These are phyloP conservation scores for Corchorus olitorius DNA, from an alignment of 345 rosid species.

Conservation along the genomic window DNA sequence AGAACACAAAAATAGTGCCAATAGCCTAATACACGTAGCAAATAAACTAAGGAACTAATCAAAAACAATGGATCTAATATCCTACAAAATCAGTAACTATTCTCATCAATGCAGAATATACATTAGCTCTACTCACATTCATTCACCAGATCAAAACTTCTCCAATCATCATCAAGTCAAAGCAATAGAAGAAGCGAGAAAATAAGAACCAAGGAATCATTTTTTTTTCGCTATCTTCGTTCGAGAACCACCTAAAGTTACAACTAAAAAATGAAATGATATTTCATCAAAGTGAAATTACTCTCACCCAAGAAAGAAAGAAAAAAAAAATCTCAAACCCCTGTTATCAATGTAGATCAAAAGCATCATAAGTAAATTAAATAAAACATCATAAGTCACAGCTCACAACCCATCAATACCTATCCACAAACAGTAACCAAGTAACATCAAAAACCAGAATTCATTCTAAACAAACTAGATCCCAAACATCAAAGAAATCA, in stretches of 20 bases:
- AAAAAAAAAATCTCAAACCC: not conserved
- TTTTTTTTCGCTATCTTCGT: too few species aligned
- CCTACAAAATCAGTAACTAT: not conserved
- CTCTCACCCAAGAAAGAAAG: not conserved
- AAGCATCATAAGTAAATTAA: not conserved
- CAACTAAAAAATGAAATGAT: too few species aligned
- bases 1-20: too few species aligned
- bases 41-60: too few species aligned
- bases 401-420: not conserved
- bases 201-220: not conserved
- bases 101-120: not conserved
- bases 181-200: not conserved
- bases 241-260: too few species aligned
- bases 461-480: not conserved
- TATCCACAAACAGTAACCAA: not conserved
- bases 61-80: conserved; percentile 6
- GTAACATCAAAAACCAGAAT: not conserved
- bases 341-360: conserved; percentile 6
- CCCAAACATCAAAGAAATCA: not conserved
- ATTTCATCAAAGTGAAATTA: too few species aligned
- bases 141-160: conserved; percentile 10
- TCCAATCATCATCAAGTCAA: not conserved
- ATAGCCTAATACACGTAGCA: not conserved
- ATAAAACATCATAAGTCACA: not conserved
- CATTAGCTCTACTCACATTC: not conserved